Evolutionary conservation across 345 rosid genomes (phyloP).

Genomic region (Ceriops tagal): DNA sequence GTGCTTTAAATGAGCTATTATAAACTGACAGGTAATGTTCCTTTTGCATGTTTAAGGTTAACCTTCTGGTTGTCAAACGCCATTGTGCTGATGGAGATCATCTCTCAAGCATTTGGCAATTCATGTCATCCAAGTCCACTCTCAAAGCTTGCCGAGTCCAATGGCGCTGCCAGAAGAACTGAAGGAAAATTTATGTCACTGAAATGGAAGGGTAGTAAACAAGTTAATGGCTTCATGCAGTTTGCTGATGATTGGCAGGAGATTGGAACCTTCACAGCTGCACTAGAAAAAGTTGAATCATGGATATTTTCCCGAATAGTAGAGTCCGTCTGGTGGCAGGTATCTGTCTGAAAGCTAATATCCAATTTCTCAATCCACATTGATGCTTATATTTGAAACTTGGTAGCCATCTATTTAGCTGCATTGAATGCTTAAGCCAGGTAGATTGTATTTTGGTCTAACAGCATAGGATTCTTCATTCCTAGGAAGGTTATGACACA

Average conservation of each 20-base stretch:
- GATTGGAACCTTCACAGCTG: constrained; percentile 67
- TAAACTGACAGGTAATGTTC: constrained; percentile 14
- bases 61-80: constrained; percentile 92
- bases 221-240: constrained; percentile 40
- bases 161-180: constrained; percentile 42
- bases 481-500: not conserved
- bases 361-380: not conserved
- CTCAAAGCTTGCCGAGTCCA: constrained; percentile 42
- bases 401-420: not conserved
- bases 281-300: constrained; percentile 77
- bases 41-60: constrained; percentile 49
- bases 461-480: not conserved
- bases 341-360: constrained; percentile 20
- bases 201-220: constrained; percentile 49
- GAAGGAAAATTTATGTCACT: constrained; percentile 32
- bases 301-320: constrained; percentile 93
- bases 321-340: constrained; percentile 99
- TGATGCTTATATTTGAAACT: not conserved
- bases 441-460: too few species aligned
- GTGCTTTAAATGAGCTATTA: not conserved
- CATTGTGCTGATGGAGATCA: constrained; percentile 71
- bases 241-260: constrained; percentile 86
- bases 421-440: too few species aligned
- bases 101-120: constrained; percentile 71
- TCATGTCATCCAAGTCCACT: constrained; percentile 37